Evolutionary conservation across 768 basidiomycete species (phyloP), one percentile per base, ranked within the genome.

Genomic region (Paxillus rubicundulus): DNA sequence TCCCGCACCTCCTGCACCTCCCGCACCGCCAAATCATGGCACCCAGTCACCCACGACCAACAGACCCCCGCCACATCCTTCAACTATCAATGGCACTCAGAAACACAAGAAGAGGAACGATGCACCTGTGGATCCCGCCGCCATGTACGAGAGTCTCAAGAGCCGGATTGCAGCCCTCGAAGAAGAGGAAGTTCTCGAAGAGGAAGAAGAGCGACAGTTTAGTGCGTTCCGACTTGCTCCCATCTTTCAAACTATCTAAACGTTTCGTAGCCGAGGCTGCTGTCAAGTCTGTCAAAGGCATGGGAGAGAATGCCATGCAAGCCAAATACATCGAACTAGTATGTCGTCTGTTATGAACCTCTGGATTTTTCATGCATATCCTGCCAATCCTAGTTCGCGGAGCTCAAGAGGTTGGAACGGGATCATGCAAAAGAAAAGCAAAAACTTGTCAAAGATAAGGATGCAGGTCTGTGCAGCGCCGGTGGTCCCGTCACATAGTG

Each of bases 371-470:
- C 48, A 68, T 36, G 55, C 55, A 61, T 62, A 52, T 56, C 50
- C 51, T 52, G 54, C 47, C 64, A 59, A 44, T 24, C 62, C 20
- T 62, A 94, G 91, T 94, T 92, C 70, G 89, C 90, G 62, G 91
- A 93, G 69, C 74, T 91, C 67, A 92, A 92, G 68, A 80, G 89
- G 47, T 70, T 89, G 64, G 92, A 94, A 70, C 81, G 92, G 57
- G 91, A 92, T 65, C 87, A 92, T 62, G 85, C 90, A 37, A 93
- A 90, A 72, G 92, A 93, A 76, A 92, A 89, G 70, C 91, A 93
- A 74, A 93, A 93, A 64, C 76, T 93, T 28, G 77, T 82, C 45
- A 93, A 93, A 73, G 92, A 94, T 76, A 92, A 92, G 74, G 92
- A 93, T 72, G 82, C 89, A 58, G 89, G 89, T 90, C 49, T 41